phyloP scores from a whole-genome alignment of 1,284 basidiomycete genomes.

The Cutaneotrichosporon sp. region DNA sequence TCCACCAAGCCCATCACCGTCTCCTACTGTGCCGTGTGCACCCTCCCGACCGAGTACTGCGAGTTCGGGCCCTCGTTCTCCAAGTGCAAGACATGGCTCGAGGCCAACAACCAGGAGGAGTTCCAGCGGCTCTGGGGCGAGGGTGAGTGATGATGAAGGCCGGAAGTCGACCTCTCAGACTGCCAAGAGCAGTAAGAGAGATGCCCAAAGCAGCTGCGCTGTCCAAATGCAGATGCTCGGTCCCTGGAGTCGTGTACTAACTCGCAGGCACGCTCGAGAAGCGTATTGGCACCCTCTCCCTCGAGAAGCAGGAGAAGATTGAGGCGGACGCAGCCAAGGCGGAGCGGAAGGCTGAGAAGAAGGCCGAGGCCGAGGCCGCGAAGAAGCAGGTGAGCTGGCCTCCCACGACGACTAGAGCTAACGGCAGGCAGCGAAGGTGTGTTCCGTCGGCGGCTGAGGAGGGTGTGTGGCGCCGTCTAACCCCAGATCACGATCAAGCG shows the following conservation, averaged over 20 bases:
- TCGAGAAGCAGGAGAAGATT: slow-evolving; percentile 79
- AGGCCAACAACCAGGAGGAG: slow-evolving; percentile 65
- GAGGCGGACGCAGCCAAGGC: slow-evolving; percentile 89
- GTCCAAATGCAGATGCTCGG: too few species aligned
- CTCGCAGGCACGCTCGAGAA: slow-evolving; percentile 63
- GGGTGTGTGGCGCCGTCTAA: slow-evolving; percentile 13
- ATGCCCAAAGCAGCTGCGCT: background rate
- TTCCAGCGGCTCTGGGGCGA: slow-evolving; percentile 82
- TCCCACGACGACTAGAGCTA: background rate
- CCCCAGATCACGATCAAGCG: slow-evolving; percentile 79
- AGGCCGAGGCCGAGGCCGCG: slow-evolving; percentile 80
- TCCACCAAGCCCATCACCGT: slow-evolving; percentile 48
- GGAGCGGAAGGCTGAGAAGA: slow-evolving; percentile 79
- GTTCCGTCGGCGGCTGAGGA: slow-evolving; percentile 1
- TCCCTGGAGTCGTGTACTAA: background rate
- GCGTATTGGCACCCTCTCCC: slow-evolving; percentile 79
- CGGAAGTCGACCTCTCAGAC: too few species aligned
- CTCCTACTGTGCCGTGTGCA: slow-evolving; percentile 65
- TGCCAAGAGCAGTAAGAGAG: background rate
- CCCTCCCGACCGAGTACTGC: slow-evolving; percentile 89
- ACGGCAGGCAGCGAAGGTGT: slow-evolving; percentile 59
- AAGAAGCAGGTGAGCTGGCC: slow-evolving; percentile 58
- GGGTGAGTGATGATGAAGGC: slow-evolving; percentile 52
- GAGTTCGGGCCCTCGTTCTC: slow-evolving; percentile 84
- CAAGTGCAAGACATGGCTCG: slow-evolving; percentile 84